Conservation (phyloP, 106 monocot genomes). For the Allium sativum region DNA sequence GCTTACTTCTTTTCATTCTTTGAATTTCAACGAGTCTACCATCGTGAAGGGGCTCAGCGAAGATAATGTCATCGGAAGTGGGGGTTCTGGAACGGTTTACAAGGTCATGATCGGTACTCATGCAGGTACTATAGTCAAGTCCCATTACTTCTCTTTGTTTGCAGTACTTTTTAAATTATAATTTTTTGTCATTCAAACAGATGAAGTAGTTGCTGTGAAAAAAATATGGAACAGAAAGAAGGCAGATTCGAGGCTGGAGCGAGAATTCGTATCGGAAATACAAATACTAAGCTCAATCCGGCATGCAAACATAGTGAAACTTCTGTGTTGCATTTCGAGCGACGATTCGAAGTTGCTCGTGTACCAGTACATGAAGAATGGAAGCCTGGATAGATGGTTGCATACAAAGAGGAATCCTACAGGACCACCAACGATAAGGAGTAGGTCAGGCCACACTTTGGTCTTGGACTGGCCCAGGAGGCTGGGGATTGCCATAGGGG, state of each 20-base stretch:
- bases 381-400: conserved; percentile 64
- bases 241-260: conserved; percentile 14
- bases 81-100: conserved; percentile 65
- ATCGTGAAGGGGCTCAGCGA: conserved; percentile 35
- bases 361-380: conserved; percentile 77
- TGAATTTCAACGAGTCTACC: conserved; percentile 41
- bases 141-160: no score
- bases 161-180: no score
- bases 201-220: conserved; percentile 32
- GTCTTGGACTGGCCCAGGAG: conserved; percentile 67
- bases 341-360: conserved; percentile 52
- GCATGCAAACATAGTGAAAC: conserved; percentile 72
- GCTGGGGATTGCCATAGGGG: conserved; percentile 65
- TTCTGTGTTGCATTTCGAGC: conserved; percentile 59
- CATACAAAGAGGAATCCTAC: conserved; percentile 14
- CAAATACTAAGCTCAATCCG: conserved; percentile 35
- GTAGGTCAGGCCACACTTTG: not conserved
- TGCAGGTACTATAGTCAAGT: not conserved
- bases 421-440: conserved; percentile 9
- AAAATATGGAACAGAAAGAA: conserved; percentile 25
- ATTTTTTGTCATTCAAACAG: no score
- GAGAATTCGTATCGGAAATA: conserved; percentile 36
- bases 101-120: not conserved
- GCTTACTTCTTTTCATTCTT: conserved; percentile 49
- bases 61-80: conserved; percentile 60